Evolutionary conservation across 495 filamentous ascomycete species (phyloP).

Genomic region (Penicillium flavigenum): DNA sequence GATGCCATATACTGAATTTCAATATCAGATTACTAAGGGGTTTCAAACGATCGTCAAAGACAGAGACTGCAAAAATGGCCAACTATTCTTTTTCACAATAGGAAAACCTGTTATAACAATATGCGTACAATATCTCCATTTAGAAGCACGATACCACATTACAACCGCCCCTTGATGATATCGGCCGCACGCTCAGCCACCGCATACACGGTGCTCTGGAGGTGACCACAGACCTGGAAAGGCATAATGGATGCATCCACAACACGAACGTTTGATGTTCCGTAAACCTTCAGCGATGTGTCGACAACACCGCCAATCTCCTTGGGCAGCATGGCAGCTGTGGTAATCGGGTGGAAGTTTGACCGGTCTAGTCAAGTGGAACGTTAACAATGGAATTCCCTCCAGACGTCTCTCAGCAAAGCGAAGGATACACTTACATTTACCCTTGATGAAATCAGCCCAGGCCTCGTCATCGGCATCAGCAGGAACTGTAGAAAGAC

Average conservation of each 20-base stretch:
- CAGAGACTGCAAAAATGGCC: background rate
- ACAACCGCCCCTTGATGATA: conserved; percentile 44
- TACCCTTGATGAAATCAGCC: conserved; percentile 27
- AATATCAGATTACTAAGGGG: background rate
- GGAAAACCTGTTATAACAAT: background rate
- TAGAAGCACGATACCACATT: background rate
- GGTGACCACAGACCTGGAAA: conserved; percentile 51
- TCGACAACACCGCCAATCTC: conserved; percentile 53
- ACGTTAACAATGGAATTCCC: conserved; percentile 2
- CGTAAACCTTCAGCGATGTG: conserved; percentile 43
- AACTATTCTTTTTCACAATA: background rate
- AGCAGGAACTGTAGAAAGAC: conserved; percentile 18
- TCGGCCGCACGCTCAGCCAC: conserved; percentile 56
- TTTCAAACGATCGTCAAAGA: background rate
- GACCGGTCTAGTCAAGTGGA: conserved; percentile 25
- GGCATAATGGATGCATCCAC: conserved; percentile 57
- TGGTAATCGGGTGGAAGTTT: conserved; percentile 48
- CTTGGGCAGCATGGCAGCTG: conserved; percentile 56
- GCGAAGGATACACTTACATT: conserved; percentile 26
- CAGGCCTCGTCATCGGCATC: conserved; percentile 23
- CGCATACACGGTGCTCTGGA: conserved; percentile 54
- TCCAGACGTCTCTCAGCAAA: background rate
- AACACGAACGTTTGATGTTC: conserved; percentile 52
- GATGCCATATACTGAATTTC: too few species aligned
- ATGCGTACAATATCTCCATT: background rate